Percentiles rank a stretch among this genome's conserved stretches.
These are phyloP conservation scores for Acacia crassicarpa DNA, from an alignment of 306 rosid species.

Conservation along the genomic window DNA sequence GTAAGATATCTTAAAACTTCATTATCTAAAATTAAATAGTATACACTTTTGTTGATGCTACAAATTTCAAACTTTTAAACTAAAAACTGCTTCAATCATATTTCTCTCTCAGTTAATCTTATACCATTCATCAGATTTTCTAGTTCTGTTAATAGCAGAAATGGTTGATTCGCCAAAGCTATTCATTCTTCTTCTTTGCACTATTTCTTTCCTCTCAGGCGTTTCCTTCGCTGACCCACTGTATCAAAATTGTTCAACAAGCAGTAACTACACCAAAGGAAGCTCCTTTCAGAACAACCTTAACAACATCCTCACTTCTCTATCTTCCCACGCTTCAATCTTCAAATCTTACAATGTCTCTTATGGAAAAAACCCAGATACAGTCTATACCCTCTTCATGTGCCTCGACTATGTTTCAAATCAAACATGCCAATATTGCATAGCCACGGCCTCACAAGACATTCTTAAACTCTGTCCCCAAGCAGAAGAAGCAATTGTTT, in stretches of 20 bases:
- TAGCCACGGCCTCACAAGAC: slow-evolving; percentile 35
- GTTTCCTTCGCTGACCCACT: slow-evolving; percentile 45
- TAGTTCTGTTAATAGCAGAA: neutral
- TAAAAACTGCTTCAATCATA: neutral
- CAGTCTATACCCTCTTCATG: slow-evolving; percentile 44
- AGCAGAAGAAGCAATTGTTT: slow-evolving; percentile 50
- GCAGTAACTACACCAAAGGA: slow-evolving; percentile 11
- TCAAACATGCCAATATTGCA: slow-evolving; percentile 41
- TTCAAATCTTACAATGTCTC: slow-evolving; percentile 35
- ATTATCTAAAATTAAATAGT: no score
- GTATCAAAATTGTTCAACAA: slow-evolving; percentile 30
- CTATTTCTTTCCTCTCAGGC: slow-evolving; percentile 15
- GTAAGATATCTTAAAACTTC: no score
- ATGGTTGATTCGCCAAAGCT: slow-evolving; percentile 16
- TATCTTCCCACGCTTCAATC: slow-evolving; percentile 37
- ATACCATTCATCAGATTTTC: neutral
- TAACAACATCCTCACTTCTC: slow-evolving; percentile 19
- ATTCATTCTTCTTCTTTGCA: slow-evolving; percentile 27
- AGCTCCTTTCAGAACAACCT: slow-evolving; percentile 38
- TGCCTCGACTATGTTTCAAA: slow-evolving; percentile 43
- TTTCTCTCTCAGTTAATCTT: neutral
- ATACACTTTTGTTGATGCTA: no score
- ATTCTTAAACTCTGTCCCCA: slow-evolving; percentile 41
- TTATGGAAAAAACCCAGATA: slow-evolving; percentile 27
- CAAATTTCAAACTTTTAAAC: neutral